These are phyloP conservation scores for Arthrobotrys entomopaga DNA, from an alignment of 2,329 filamentous ascomycete genomes.

Conservation along the genomic window DNA sequence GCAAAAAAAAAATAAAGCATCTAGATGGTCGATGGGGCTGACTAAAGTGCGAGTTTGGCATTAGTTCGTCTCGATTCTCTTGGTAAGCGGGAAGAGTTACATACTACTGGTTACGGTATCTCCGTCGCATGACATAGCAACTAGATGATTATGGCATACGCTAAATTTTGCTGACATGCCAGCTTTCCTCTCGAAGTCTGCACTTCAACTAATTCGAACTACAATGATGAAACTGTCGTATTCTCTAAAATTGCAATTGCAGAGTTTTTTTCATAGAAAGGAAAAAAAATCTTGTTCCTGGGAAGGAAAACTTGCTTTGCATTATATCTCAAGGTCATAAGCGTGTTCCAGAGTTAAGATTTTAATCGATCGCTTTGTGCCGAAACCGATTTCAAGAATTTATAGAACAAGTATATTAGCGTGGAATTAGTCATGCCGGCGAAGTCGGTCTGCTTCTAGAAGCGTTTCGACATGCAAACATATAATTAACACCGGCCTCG, in stretches of 20 bases:
- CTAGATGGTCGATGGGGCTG: conserved; percentile 26
- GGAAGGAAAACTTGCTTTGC: conserved; percentile 32
- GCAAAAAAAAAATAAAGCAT: too few relatives aligned
- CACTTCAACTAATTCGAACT: too few relatives aligned
- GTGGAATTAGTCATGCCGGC: conserved; percentile 48
- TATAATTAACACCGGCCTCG: too few relatives aligned
- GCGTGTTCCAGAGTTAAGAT: conserved; percentile 20
- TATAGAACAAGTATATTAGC: conserved; percentile 31
- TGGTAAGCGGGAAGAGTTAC: conserved; percentile 46
- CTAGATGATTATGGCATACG: conserved; percentile 30
- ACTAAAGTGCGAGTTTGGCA: conserved; percentile 30
- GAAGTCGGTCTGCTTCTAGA: conserved; percentile 43
- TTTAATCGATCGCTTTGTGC: conserved; percentile 48
- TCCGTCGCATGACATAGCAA: conserved; percentile 34
- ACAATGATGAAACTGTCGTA: conserved; percentile 42
- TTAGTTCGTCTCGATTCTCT: not conserved
- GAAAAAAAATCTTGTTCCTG: conserved; percentile 11
- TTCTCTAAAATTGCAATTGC: conserved; percentile 28
- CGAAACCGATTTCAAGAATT: conserved; percentile 51
- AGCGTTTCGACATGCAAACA: conserved; percentile 7
- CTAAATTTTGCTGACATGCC: conserved; percentile 37
- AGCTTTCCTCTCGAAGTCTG: conserved; percentile 13
- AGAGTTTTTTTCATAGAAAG: conserved; percentile 23
- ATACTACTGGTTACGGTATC: conserved; percentile 13
- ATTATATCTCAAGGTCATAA: conserved; percentile 21